Evolutionary conservation across 345 rosid genomes (phyloP).

Genomic region (Ricinus communis): DNA sequence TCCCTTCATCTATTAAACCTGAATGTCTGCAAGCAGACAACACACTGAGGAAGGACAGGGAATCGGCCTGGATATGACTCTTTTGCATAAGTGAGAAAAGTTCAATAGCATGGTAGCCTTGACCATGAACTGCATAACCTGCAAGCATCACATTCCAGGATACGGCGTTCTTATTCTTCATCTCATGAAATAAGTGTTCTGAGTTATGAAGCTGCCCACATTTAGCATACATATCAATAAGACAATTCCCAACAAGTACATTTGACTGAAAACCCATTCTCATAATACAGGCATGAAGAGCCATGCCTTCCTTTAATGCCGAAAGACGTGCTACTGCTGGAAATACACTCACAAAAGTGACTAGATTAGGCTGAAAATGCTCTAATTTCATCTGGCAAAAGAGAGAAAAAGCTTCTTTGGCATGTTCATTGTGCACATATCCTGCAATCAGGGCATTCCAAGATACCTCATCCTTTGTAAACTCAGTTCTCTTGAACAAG

Average conservation of each 20-base stretch:
- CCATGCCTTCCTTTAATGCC: slow-evolving; percentile 47
- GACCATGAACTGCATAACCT: slow-evolving; percentile 52
- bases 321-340: slow-evolving; percentile 47
- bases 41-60: slow-evolving; percentile 46
- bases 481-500: slow-evolving; percentile 43
- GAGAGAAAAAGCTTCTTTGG: slow-evolving; percentile 44
- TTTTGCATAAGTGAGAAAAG: slow-evolving; percentile 54
- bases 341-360: slow-evolving; percentile 48
- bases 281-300: slow-evolving; percentile 48
- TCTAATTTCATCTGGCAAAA: slow-evolving; percentile 47
- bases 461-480: slow-evolving; percentile 40
- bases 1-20: slow-evolving; percentile 58
- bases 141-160: slow-evolving; percentile 69
- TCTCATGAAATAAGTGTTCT: slow-evolving; percentile 40
- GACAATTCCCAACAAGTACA: slow-evolving; percentile 41
- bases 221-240: slow-evolving; percentile 67
- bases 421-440: slow-evolving; percentile 51
- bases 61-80: slow-evolving; percentile 33
- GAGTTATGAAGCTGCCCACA: slow-evolving; percentile 52
- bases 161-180: slow-evolving; percentile 42
- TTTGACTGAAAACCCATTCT: slow-evolving; percentile 42
- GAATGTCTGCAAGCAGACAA: slow-evolving; percentile 69
- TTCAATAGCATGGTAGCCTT: slow-evolving; percentile 47
- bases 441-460: slow-evolving; percentile 67
- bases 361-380: slow-evolving; percentile 39